Percentiles rank a stretch among this genome's conserved stretches.
Conservation (phyloP, 345 rosid genomes). For the Gossypium stocksii region DNA sequence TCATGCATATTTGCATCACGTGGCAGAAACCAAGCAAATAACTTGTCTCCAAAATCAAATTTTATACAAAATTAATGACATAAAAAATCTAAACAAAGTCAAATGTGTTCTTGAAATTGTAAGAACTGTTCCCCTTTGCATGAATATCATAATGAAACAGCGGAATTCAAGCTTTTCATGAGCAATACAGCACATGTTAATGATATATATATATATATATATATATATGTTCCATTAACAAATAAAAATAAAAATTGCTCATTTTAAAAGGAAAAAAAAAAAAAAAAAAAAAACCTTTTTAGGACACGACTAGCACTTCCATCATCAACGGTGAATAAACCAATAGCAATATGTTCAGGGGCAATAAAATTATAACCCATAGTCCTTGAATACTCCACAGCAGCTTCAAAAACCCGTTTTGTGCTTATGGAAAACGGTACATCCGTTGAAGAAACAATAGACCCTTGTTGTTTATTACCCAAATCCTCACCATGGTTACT, state of each 20-base stretch:
- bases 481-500: constrained; percentile 17
- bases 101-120: not conserved
- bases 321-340: constrained; percentile 84
- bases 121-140: not conserved
- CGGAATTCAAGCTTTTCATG: not conserved
- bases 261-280: not conserved
- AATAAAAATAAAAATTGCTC: not conserved
- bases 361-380: constrained; percentile 80
- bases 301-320: constrained; percentile 80
- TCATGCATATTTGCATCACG: not conserved
- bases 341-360: constrained; percentile 89
- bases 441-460: constrained; percentile 34
- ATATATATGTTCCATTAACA: not conserved
- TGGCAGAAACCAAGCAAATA: not conserved
- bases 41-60: not conserved
- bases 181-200: not conserved
- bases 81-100: too few species aligned
- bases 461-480: constrained; percentile 18
- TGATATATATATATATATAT: not conserved
- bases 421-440: constrained; percentile 76
- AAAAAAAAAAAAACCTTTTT: constrained; percentile 42
- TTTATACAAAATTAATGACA: not conserved
- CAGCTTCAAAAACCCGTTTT: constrained; percentile 92
- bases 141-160: not conserved
- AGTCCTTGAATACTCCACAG: constrained; percentile 85